Base-by-base conservation (phyloP, 1,139 yeast species). In the Debaryomycetaceae sp. region DNA sequence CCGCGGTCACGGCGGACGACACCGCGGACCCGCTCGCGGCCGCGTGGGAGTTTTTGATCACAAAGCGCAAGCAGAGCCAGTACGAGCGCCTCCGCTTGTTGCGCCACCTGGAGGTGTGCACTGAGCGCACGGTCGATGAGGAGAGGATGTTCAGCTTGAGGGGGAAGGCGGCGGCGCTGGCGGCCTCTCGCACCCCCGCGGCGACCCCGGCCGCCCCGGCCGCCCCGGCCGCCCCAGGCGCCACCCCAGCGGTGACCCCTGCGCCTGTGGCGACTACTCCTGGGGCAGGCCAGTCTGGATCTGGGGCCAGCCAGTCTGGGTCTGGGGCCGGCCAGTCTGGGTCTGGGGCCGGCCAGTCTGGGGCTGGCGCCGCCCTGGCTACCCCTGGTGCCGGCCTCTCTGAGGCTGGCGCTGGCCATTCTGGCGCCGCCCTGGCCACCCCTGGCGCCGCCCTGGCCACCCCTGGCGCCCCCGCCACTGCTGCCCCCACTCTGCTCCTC, bases 1-100 rank as follows among this genome's bases (percentile, higher is more conserved):
- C 65, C 2, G 60, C 48, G 8, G 49, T 48, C 22, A 32, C 34
- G 4, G 45, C 38, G 9, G 46, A 43, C 18, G 40, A 41, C 4
- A 31, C 39, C 4, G 35, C 38, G 3, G 66, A 63, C 31, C 62
- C 67, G 2, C 44, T 68, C 14, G 39, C 53, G 3, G 45, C 49
- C 4, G 62, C 78, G 0, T 78, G 83, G 83, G 52, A 56, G 4
- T 56, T 74, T 12, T 43, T 78, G 8, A 49, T 76, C 4, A 46
- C 50, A 19, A 68, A 71, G 43, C 69, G 73, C 42, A 60, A 61
- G 36, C 72, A 69, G 40, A 69, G 79, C 30, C 73, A 72, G 34
- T 68, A 66, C 37, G 76, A 73, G 34, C 49, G 80, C 17, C 50
- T 48, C 25, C 45, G 66, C 26, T 47, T 63, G 16, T 44, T 66